A percentile compares a stretch with the other conserved stretches of the same genome.
phyloP scores from a whole-genome alignment of 1,284 basidiomycete genomes.

The Laetiporus sulphureus region DNA sequence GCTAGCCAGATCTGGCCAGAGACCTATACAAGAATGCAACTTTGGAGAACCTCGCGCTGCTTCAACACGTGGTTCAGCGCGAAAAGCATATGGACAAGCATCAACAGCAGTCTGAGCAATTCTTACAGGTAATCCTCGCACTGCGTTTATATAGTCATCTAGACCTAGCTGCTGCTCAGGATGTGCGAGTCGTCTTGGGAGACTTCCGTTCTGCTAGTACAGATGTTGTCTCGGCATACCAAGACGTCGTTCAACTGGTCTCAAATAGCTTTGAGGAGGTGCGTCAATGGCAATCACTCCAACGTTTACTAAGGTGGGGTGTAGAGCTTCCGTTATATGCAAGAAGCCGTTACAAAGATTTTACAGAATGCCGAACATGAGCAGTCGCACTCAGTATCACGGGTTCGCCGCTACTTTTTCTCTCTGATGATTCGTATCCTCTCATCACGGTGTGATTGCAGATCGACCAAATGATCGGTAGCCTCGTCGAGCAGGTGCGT shows the following conservation, averaged over 20 bases:
- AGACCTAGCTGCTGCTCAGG: conserved; percentile 16
- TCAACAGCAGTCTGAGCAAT: conserved; percentile 20
- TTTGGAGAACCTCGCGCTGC: conserved; percentile 44
- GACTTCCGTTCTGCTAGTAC: conserved; percentile 19
- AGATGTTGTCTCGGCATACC: conserved; percentile 16
- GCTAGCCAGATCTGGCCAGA: conserved; percentile 50
- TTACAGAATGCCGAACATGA: neutral
- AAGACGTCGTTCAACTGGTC: conserved; percentile 13
- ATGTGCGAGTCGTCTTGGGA: conserved; percentile 21
- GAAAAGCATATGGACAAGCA: conserved; percentile 31
- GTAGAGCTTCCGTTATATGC: neutral
- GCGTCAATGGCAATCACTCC: neutral
- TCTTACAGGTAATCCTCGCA: conserved; percentile 25
- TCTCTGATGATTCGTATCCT: neutral
- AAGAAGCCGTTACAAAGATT: neutral
- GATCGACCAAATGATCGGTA: no score
- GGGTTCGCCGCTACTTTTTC: conserved; percentile 1
- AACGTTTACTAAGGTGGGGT: neutral
- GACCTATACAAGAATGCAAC: conserved; percentile 64
- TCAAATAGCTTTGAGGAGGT: conserved; percentile 12
- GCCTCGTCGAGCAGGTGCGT: no score
- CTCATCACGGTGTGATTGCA: neutral
- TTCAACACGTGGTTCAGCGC: conserved; percentile 40
- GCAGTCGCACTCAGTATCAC: conserved; percentile 4
- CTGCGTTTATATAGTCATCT: neutral